phyloP scores from a whole-genome alignment of 1,284 basidiomycete species.

The Porodaedalea pini region DNA sequence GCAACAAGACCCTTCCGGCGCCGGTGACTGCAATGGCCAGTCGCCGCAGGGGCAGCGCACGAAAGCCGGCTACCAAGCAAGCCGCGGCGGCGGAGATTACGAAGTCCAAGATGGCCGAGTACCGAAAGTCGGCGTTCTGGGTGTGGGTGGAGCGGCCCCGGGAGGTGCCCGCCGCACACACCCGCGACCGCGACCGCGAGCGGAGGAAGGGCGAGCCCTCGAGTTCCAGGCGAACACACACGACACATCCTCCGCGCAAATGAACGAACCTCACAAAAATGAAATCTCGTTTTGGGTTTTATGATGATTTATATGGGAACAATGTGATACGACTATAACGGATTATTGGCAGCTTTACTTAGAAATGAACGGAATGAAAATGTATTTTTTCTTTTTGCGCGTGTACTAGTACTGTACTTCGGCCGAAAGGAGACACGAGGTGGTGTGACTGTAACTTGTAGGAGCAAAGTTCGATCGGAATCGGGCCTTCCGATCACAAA shows the following conservation, averaged over 20 bases:
- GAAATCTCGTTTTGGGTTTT: neutral
- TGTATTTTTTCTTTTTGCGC: neutral
- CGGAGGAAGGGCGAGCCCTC: constrained; percentile 12
- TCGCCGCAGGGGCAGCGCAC: constrained; percentile 16
- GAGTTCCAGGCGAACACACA: constrained; percentile 13
- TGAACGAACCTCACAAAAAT: neutral
- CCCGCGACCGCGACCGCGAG: constrained; percentile 7
- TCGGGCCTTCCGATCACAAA: neutral
- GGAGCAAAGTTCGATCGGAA: too few relatives aligned
- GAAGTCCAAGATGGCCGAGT: constrained; percentile 13
- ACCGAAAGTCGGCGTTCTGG: constrained; percentile 19
- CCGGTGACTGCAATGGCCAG: constrained; percentile 17
- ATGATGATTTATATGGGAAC: constrained; percentile 4
- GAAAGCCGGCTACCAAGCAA: constrained; percentile 1
- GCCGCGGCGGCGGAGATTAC: neutral
- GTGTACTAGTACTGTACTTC: neutral
- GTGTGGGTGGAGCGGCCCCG: constrained; percentile 20
- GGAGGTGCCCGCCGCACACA: constrained; percentile 14
- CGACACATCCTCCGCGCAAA: neutral
- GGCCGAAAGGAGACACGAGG: neutral
- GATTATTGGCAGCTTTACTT: neutral
- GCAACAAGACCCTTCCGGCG: constrained; percentile 9
- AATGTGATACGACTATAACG: constrained; percentile 16
- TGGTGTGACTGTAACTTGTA: neutral
- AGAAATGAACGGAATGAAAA: neutral